Evolutionary conservation across 371 early-diverging fungal genomes (phyloP).

Genomic region (Smittium culicis): DNA sequence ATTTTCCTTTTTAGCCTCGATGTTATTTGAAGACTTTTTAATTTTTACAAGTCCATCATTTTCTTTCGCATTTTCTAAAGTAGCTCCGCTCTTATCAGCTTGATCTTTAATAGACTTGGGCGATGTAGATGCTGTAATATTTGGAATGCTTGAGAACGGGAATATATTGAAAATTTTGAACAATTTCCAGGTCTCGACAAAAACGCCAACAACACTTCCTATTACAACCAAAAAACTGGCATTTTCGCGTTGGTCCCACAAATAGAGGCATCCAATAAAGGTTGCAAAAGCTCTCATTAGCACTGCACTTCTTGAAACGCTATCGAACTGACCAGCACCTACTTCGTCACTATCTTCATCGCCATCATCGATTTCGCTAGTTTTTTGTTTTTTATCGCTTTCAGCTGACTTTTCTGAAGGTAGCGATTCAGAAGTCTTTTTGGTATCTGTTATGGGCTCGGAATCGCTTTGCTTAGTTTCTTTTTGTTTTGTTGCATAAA

Average conservation of each 20-base stretch:
- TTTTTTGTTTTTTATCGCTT: background rate
- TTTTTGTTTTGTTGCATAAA: constrained; percentile 33
- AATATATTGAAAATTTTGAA: constrained; percentile 40
- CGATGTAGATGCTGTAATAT: too few relatives aligned
- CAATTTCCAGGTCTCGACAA: constrained; percentile 52
- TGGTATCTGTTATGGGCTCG: background rate
- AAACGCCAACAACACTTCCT: constrained; percentile 26
- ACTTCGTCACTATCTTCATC: constrained; percentile 22
- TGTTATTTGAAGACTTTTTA: too few relatives aligned
- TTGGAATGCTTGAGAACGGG: too few relatives aligned
- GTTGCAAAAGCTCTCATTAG: constrained; percentile 40
- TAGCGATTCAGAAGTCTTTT: background rate
- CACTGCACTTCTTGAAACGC: constrained; percentile 48
- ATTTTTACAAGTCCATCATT: too few relatives aligned
- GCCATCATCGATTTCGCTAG: background rate
- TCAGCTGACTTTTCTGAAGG: background rate
- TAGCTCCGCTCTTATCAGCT: too few relatives aligned
- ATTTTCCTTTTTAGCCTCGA: background rate
- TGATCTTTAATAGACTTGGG: too few relatives aligned
- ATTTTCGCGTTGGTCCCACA: constrained; percentile 36
- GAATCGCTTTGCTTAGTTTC: too few relatives aligned
- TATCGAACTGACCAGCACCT: too few relatives aligned
- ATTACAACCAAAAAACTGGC: constrained; percentile 34
- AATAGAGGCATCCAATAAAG: constrained; percentile 43
- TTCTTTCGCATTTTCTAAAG: too few relatives aligned